A percentile compares a stretch with the other conserved stretches of the same genome.
Evolutionary conservation across 345 rosid genomes (phyloP).

Genomic region (Cardamine chenopodiifolia): DNA sequence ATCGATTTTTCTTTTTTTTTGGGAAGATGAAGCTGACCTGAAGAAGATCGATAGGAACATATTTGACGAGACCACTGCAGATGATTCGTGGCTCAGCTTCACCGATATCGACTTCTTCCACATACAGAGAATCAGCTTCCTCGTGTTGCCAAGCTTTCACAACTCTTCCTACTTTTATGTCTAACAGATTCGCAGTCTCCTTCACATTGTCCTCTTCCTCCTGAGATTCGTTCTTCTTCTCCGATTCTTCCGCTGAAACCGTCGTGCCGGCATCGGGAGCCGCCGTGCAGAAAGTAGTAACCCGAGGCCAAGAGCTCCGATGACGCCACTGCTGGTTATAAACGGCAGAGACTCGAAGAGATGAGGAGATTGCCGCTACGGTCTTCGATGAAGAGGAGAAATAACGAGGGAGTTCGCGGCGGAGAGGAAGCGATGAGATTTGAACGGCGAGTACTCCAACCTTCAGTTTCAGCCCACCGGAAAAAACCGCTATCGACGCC

Average conservation of each 20-base stretch:
- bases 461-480: slow-evolving; percentile 39
- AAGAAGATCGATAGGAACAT: slow-evolving; percentile 63
- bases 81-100: slow-evolving; percentile 79
- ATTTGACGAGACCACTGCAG: slow-evolving; percentile 93
- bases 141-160: slow-evolving; percentile 93
- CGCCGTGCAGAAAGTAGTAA: slow-evolving; percentile 31
- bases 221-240: slow-evolving; percentile 26
- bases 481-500: slow-evolving; percentile 27
- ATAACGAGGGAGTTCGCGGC: slow-evolving; percentile 19
- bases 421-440: slow-evolving; percentile 40
- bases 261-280: slow-evolving; percentile 27
- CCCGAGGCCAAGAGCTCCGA: slow-evolving; percentile 28
- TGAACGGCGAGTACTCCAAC: slow-evolving; percentile 34
- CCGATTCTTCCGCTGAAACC: slow-evolving; percentile 27
- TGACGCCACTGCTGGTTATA: neutral
- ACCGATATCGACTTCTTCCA: slow-evolving; percentile 88
- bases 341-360: slow-evolving; percentile 21
- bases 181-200: slow-evolving; percentile 71
- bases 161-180: slow-evolving; percentile 78
- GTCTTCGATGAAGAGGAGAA: slow-evolving; percentile 20
- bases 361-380: slow-evolving; percentile 27
- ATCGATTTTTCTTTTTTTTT: neutral
- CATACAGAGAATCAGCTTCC: slow-evolving; percentile 91
- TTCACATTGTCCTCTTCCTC: slow-evolving; percentile 41
- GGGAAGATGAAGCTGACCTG: slow-evolving; percentile 51